Percentiles rank a stretch among this genome's conserved stretches.
Conservation (phyloP, 106 monocot genomes). For the Apostasia ramifera region DNA sequence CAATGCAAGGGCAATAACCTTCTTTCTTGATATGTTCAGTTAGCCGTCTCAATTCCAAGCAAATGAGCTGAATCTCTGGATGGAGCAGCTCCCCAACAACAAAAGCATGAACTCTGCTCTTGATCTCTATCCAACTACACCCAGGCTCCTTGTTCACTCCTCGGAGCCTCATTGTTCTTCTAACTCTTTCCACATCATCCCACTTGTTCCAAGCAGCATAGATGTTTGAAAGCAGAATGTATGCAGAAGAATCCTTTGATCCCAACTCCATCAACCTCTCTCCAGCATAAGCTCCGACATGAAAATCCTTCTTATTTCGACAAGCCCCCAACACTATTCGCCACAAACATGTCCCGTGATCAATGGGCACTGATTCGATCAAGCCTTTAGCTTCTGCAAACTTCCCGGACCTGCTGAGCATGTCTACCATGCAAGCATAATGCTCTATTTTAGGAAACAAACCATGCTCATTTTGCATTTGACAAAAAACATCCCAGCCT, state of each 20-base stretch:
- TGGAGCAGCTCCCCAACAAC: slow-evolving; percentile 46
- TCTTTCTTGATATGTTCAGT: slow-evolving; percentile 44
- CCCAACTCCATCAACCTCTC: slow-evolving; percentile 59
- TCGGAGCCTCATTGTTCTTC: slow-evolving; percentile 41
- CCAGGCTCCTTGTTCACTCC: slow-evolving; percentile 66
- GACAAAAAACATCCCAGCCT: slow-evolving; percentile 57
- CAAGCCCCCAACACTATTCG: slow-evolving; percentile 66
- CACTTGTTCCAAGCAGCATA: slow-evolving; percentile 51
- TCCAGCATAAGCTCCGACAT: slow-evolving; percentile 59
- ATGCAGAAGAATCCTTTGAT: slow-evolving; percentile 47
- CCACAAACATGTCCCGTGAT: slow-evolving; percentile 49
- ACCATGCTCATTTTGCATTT: slow-evolving; percentile 35
- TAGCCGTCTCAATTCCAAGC: slow-evolving; percentile 29
- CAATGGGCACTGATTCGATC: slow-evolving; percentile 41
- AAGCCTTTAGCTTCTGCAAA: slow-evolving; percentile 48
- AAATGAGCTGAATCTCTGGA: slow-evolving; percentile 32
- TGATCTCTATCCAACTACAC: slow-evolving; percentile 70
- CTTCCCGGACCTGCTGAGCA: slow-evolving; percentile 44
- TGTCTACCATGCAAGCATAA: slow-evolving; percentile 74
- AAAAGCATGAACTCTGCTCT: slow-evolving; percentile 53
- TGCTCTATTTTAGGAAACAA: slow-evolving; percentile 47
- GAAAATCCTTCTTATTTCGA: slow-evolving; percentile 23
- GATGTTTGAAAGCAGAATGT: slow-evolving; percentile 54
- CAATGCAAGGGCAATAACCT: slow-evolving; percentile 15
- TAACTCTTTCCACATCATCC: slow-evolving; percentile 49